Conservation (phyloP, 192 early-diverging fungal species). For the Backusella westeae region DNA sequence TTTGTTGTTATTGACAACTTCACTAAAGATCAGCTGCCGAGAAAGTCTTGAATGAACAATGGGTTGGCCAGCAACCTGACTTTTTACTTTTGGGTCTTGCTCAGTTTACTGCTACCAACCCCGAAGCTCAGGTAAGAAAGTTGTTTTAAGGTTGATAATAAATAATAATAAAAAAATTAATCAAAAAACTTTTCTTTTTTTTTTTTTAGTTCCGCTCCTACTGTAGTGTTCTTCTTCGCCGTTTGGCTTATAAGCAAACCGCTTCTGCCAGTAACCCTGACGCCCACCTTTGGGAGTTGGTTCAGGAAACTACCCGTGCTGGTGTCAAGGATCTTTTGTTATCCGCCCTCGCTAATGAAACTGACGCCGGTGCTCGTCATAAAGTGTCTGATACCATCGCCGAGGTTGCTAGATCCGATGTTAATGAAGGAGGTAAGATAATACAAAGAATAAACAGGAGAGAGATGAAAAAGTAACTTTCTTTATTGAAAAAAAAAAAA, state of each 20-base stretch:
- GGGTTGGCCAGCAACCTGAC: constrained; percentile 50
- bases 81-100: constrained; percentile 47
- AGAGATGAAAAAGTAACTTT: no score
- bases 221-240: constrained; percentile 52
- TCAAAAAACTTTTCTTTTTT: constrained; percentile 5
- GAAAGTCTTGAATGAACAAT: constrained; percentile 49
- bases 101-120: constrained; percentile 34
- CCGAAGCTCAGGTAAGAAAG: constrained; percentile 33
- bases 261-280: constrained; percentile 29
- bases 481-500: neutral
- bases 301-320: constrained; percentile 61
- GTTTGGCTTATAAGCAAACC: constrained; percentile 48
- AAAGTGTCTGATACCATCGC: constrained; percentile 95
- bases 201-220: constrained; percentile 45
- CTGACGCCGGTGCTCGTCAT: constrained; percentile 70
- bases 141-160: neutral
- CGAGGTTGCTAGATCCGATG: constrained; percentile 73
- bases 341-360: constrained; percentile 74
- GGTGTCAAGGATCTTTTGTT: constrained; percentile 78
- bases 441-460: constrained; percentile 2
- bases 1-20: neutral
- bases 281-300: constrained; percentile 63
- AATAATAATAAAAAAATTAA: neutral
- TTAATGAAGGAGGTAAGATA: constrained; percentile 42
- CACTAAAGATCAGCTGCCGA: constrained; percentile 44